Base-by-base conservation (phyloP, 2,329 filamentous ascomycete species). In the Sclerotinia glacialis region DNA sequence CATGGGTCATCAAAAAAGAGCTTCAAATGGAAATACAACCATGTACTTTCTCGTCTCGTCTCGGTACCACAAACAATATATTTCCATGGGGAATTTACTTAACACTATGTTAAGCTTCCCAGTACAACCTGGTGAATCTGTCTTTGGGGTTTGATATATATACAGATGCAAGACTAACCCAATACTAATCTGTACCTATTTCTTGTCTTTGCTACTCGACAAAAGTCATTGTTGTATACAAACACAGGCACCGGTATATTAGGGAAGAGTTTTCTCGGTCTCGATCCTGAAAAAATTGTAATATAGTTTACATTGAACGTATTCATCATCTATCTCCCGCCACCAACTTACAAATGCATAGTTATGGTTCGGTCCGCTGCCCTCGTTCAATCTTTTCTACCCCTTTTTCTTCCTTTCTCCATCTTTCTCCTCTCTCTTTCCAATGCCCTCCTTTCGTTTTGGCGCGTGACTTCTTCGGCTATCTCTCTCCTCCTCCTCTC, bases 391-490 rank as follows among this genome's bases (percentile, higher is more conserved):
- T 47, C 44, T 47, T n/a, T 40, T 61, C 46, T 61, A 21, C 31
- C 9, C 44, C 12, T 61, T n/a, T 21, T 61, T 26, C 42, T 26
- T 18, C 16, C 42, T 23, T 28, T 50, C 11, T 59, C 31, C 16
- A 28, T 37, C 37, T 37, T 50, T 31, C 37, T 65, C 31, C 23
- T 40, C n/a, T 59, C 63, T 50, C 63, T 65, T 23, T 65, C 54
- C 31, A n/a, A 11, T 40, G 5, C 28, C 23, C 46, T 52, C 34
- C 40, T 54, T n/a, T 55, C 50, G 21, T 34, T 64, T 58, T 44
- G 49, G 18, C 26, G 47, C 46, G 7, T 23, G 31, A 28, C 12
- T 46, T 59, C 63, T n/a, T 65, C 54, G 3, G 42, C 42, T 26
- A 60, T 23, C 26, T 58, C 55, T 40, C 26, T 60, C 23, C 60